phyloP scores from a whole-genome alignment of 1,284 basidiomycete species.

The Sutorius eximius region DNA sequence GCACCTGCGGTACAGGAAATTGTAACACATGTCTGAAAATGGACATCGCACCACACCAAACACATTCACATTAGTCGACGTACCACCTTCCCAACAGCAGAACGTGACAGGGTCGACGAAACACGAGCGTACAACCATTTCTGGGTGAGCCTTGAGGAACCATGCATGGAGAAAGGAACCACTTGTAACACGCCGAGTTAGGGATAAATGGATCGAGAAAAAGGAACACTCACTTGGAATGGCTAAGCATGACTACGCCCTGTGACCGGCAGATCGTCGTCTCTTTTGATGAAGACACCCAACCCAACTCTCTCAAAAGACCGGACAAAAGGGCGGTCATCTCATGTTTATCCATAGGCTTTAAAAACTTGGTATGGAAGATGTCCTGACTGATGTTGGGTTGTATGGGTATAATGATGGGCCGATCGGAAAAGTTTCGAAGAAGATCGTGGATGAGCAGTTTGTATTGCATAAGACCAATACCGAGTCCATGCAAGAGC shows the following conservation, averaged over 20 bases:
- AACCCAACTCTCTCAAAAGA: slow-evolving; percentile 65
- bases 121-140: slow-evolving; percentile 71
- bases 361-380: slow-evolving; percentile 71
- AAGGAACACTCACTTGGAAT: slow-evolving; percentile 70
- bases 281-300: slow-evolving; percentile 46
- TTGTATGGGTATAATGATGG: slow-evolving; percentile 77
- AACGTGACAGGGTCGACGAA: slow-evolving; percentile 90
- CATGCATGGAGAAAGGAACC: slow-evolving; percentile 79
- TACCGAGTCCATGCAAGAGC: slow-evolving; percentile 85
- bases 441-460: slow-evolving; percentile 51
- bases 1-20: slow-evolving; percentile 76
- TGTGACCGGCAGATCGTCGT: too few relatives aligned
- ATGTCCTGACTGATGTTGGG: slow-evolving; percentile 85
- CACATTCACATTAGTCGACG: slow-evolving; percentile 19
- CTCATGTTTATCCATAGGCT: slow-evolving; percentile 65
- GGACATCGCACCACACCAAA: slow-evolving; percentile 1
- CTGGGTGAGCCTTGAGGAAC: slow-evolving; percentile 78
- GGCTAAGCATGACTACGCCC: slow-evolving; percentile 79
- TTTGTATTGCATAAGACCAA: slow-evolving; percentile 73
- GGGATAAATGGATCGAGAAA: not conserved
- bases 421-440: slow-evolving; percentile 60
- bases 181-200: slow-evolving; percentile 36
- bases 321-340: slow-evolving; percentile 58
- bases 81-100: slow-evolving; percentile 88
- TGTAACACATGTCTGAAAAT: slow-evolving; percentile 76